Evolutionary conservation across 2,329 filamentous ascomycete genomes (phyloP), one percentile per base, ranked within the genome.

Genomic region (Hypoxylon sp.): DNA sequence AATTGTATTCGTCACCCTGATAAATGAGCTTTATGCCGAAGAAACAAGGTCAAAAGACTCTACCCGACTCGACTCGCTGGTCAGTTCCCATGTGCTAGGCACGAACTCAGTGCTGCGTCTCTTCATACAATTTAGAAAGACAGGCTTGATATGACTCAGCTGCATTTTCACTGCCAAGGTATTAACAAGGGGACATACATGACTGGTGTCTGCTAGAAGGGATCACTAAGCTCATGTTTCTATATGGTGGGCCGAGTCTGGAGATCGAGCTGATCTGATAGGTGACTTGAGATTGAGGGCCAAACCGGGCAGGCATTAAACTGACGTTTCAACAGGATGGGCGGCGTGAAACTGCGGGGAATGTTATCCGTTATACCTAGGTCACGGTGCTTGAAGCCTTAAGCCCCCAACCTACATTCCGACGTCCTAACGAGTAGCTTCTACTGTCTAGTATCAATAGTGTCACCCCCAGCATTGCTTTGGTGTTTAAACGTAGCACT

Each of bases 41-140:
- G 44, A 58, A 58, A 48, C 35, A 67, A 65, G 68, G 10, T 66
- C 35, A 19, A 37, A 11, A 57, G 44, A 29, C 31, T 10, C 17
- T 31, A 19, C 33, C 44, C 22, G 4, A 58, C 33, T 48, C 29
- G 4, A 58, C 17, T 14, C 29, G 35, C 48, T 19, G 51, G 50
- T 52, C 50, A 37, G 53, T 53, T n/a, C 62, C 35, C 51, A 13
- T 14, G 29, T 22, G 51, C 26, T 9, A 46, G 17, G 54, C 17
- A 65, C n/a, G 48, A 39, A 10, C 10, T 35, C 31, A 55, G 24
- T n/a, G 3, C n/a, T 60, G 24, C 13, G n/a, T 55, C 14, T 39
- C 29, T 50, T n/a, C 35, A 29, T 51, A 24, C 31, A 22, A 17
- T 17, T 42, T 42, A 10, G 54, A 29, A 14, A 17, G 35, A 22